Evolutionary conservation across 805 yeast species (phyloP).

Genomic region (Yamadazyma insecticola): DNA sequence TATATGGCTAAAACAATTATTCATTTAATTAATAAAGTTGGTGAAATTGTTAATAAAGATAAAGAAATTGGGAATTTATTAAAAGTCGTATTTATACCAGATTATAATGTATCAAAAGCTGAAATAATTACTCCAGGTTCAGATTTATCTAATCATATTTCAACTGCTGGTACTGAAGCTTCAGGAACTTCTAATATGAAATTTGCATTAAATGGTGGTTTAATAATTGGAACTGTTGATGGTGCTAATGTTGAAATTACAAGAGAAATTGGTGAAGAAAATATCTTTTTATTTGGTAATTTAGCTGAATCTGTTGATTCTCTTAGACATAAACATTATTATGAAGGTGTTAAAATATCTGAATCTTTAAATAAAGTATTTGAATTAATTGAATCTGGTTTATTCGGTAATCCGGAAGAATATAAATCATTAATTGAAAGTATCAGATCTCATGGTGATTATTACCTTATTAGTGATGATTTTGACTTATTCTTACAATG

Average conservation of each 20-base stretch:
- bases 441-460: constrained; percentile 71
- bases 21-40: constrained; percentile 77
- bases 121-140: constrained; percentile 88
- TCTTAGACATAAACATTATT: constrained; percentile 68
- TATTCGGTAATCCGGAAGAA: constrained; percentile 67
- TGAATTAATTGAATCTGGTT: constrained; percentile 58
- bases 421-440: constrained; percentile 66
- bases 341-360: constrained; percentile 57
- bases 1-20: constrained; percentile 91
- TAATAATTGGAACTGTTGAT: constrained; percentile 91
- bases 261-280: constrained; percentile 89
- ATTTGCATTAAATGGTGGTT: constrained; percentile 90
- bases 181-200: constrained; percentile 96
- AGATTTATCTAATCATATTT: constrained; percentile 88
- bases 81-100: constrained; percentile 86
- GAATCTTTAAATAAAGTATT: constrained; percentile 60
- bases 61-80: constrained; percentile 67
- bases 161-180: constrained; percentile 97
- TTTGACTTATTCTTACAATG: constrained; percentile 84
- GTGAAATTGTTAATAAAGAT: constrained; percentile 76
- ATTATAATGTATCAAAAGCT: constrained; percentile 91
- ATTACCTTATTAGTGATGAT: constrained; percentile 84
- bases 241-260: constrained; percentile 97
- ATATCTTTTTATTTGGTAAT: constrained; percentile 88
- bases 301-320: constrained; percentile 87